Percentiles rank a stretch among this genome's conserved stretches.
Evolutionary conservation across 768 basidiomycete species (phyloP).

Genomic region (Lentinula edodes): DNA sequence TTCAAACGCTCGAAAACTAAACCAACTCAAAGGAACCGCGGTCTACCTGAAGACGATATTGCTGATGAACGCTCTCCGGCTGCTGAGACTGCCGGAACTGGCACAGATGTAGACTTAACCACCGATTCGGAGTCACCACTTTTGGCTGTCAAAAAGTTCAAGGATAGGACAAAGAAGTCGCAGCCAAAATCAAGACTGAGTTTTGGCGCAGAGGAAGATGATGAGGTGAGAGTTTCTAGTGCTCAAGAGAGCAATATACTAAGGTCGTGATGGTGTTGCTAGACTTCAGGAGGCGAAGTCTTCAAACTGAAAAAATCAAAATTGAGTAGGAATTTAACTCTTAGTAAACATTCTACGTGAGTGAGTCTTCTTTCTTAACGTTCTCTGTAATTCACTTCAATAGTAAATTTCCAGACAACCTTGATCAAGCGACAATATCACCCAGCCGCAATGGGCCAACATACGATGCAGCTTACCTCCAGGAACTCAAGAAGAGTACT

Average conservation of each 20-base stretch:
- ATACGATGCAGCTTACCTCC: constrained; percentile 70
- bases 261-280: background rate
- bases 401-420: constrained; percentile 39
- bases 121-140: constrained; percentile 49
- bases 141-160: constrained; percentile 59
- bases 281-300: constrained; percentile 35
- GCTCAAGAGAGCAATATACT: background rate
- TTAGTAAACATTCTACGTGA: constrained; percentile 52
- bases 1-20: constrained; percentile 5
- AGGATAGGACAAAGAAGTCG: constrained; percentile 63
- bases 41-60: background rate
- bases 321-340: constrained; percentile 59
- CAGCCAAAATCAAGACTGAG: constrained; percentile 68
- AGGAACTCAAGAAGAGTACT: constrained; percentile 76
- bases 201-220: constrained; percentile 56
- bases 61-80: background rate
- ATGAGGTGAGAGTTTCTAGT: constrained; percentile 42
- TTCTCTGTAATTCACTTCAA: constrained; percentile 11
- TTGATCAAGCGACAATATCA: constrained; percentile 55
- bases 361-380: constrained; percentile 7
- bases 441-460: constrained; percentile 40
- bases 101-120: background rate
- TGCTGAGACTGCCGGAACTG: background rate
- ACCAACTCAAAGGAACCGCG: background rate
- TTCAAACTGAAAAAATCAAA: constrained; percentile 82